Conservation (phyloP, 2,329 filamentous ascomycete genomes). For the Didymella arachidicola region DNA sequence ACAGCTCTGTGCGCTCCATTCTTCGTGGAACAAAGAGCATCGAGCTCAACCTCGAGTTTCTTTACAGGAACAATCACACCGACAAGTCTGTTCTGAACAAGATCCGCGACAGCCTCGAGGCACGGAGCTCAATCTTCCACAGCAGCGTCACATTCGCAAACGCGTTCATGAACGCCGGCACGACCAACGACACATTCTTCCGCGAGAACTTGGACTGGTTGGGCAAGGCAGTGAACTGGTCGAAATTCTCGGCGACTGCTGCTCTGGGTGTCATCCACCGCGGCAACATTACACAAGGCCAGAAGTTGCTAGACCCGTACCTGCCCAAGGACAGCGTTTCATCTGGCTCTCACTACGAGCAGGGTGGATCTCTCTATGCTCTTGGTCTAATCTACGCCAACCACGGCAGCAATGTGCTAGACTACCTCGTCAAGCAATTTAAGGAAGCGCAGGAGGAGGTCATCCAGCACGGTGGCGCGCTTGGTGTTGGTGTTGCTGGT, state of each 20-base stretch:
- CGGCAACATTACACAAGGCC: slow-evolving; percentile 90
- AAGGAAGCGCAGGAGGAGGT: slow-evolving; percentile 83
- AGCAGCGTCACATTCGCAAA: slow-evolving; percentile 97
- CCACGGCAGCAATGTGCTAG: slow-evolving; percentile 88
- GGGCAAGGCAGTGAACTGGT: slow-evolving; percentile 99
- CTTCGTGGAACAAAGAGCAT: slow-evolving; percentile 93
- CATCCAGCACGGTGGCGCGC: slow-evolving; percentile 93
- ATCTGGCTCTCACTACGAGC: slow-evolving; percentile 86
- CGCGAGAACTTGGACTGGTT: slow-evolving; percentile 97
- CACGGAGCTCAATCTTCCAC: slow-evolving; percentile 97
- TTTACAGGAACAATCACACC: slow-evolving; percentile 93
- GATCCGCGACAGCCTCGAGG: slow-evolving; percentile 92
- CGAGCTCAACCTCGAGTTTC: slow-evolving; percentile 92
- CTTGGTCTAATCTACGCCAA: slow-evolving; percentile 97
- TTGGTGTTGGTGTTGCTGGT: slow-evolving; percentile 93
- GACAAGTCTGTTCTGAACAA: slow-evolving; percentile 94
- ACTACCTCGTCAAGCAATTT: slow-evolving; percentile 80
- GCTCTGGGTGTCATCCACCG: slow-evolving; percentile 96
- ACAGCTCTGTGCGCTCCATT: slow-evolving; percentile 65
- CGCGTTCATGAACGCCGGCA: slow-evolving; percentile 99
- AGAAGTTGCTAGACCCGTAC: slow-evolving; percentile 93
- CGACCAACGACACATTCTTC: slow-evolving; percentile 98
- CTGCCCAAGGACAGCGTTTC: slow-evolving; percentile 80
- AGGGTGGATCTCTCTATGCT: slow-evolving; percentile 93
- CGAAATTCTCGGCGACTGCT: slow-evolving; percentile 97